Base-by-base conservation (phyloP, 352 stramenopile genomes). In the Phytophthora macrochlamydospora region DNA sequence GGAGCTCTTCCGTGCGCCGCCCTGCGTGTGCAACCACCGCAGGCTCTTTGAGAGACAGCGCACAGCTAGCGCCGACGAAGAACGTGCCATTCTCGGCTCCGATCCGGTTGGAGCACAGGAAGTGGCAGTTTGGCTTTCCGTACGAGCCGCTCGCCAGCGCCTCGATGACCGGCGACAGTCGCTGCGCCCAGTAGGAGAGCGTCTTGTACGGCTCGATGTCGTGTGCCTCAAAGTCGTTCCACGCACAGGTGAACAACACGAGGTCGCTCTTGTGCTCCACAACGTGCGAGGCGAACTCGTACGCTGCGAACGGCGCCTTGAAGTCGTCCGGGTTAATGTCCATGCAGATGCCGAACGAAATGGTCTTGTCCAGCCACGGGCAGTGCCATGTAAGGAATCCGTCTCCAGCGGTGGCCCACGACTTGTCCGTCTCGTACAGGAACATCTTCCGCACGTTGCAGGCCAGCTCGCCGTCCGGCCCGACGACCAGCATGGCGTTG, bases 281-380 rank as follows among this genome's bases (percentile, higher is more conserved):
- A 0, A 81, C 79, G 46, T 91, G 75, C 3, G 65, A 69, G 4
- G 76, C 87, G 62, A 94, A 94, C 70, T 95, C 89, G 53, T 81
- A 94, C 11, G 67, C 71, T 1, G 77, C 75, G 50, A 90, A 94
- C 8, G 83, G 73, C 45, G 89, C 69, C 29, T 67, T 73, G 56
- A 96, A 95, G 67, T 94, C 81, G 54, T 91, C 69, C 18, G 89
- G 89, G 56, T 96, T 96, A 59, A 96, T 95, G 69, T 96, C 89
- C 89, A 96, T 96, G 65, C 89, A 96, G 61, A 96, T 94, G 40
- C 89, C 87, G 61, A 95, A 93, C 2, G 83, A 90, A 18, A 95
- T 89, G 5, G 75, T 84, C 67, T 88, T 86, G 62, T 87, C 35
- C 13, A 95, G 79, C 83, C 84, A 93, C 38, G 85, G 80, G 46